Percentiles rank a stretch among this genome's conserved stretches.
These are phyloP conservation scores for Pythium phragmiticola DNA, from an alignment of 352 stramenopile species.

Conservation along the genomic window DNA sequence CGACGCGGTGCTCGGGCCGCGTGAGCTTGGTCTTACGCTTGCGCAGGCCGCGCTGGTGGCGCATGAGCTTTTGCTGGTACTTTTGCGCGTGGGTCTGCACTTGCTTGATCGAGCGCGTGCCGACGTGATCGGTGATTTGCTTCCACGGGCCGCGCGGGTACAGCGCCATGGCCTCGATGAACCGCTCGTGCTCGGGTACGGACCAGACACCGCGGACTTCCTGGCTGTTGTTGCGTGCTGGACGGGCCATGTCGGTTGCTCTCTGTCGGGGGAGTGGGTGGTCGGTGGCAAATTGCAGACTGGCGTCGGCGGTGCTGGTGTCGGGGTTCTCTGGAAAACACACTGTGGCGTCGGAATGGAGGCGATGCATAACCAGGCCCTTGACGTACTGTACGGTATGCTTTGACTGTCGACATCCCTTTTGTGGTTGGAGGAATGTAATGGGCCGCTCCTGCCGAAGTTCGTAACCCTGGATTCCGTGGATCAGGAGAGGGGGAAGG, in stretches of 20 bases:
- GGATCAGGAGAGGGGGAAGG: neutral
- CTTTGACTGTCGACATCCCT: neutral
- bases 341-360: neutral
- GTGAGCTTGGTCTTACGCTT: slow-evolving; percentile 56
- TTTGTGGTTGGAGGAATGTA: neutral
- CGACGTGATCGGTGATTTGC: slow-evolving; percentile 66
- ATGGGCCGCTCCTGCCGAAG: neutral
- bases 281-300: slow-evolving; percentile 9
- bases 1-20: slow-evolving; percentile 24
- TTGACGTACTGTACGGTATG: neutral
- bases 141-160: slow-evolving; percentile 70
- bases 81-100: slow-evolving; percentile 82
- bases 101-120: slow-evolving; percentile 76
- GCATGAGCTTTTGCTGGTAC: slow-evolving; percentile 83
- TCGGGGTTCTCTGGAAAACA: neutral
- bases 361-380: slow-evolving; percentile 2
- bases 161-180: slow-evolving; percentile 75
- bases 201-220: slow-evolving; percentile 59
- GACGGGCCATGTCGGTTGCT: neutral
- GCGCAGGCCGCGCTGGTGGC: slow-evolving; percentile 61
- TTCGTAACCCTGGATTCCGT: neutral
- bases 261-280: neutral
- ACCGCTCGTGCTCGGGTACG: slow-evolving; percentile 69
- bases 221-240: slow-evolving; percentile 6
- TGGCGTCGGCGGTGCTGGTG: neutral